phyloP scores from a whole-genome alignment of 179 eudicot species.

The Amaranthus tricolor region DNA sequence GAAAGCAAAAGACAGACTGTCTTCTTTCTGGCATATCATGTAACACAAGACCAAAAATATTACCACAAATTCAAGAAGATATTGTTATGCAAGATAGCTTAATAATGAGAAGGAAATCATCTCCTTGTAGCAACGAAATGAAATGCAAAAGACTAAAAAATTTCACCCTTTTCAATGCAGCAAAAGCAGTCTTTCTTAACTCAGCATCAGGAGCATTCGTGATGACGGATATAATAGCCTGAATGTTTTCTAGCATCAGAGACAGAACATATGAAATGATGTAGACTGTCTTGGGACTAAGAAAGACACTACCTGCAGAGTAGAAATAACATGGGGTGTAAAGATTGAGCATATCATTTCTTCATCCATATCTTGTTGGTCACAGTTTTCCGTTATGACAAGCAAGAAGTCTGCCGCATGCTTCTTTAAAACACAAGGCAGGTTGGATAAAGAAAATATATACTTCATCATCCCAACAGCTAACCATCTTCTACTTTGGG shows the following conservation, averaged over 20 bases:
- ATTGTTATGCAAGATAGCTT: not conserved
- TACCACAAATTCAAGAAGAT: not conserved
- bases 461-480: constrained; percentile 61
- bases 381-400: constrained; percentile 42
- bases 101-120: constrained; percentile 2
- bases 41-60: not conserved
- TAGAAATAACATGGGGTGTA: constrained; percentile 45
- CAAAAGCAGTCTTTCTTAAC: constrained; percentile 63
- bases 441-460: constrained; percentile 40
- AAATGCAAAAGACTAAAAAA: constrained; percentile 3
- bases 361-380: constrained; percentile 31
- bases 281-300: not conserved
- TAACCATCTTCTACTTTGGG: constrained; percentile 67
- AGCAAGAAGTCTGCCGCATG: constrained; percentile 66
- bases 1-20: not conserved
- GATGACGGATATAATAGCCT: constrained; percentile 70
- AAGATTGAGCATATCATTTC: constrained; percentile 36
- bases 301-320: constrained; percentile 61
- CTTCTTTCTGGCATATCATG: not conserved
- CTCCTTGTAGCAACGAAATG: not conserved
- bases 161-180: constrained; percentile 69
- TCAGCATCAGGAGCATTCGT: constrained; percentile 69
- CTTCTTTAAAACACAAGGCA: constrained; percentile 67
- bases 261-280: constrained; percentile 9
- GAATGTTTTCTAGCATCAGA: constrained; percentile 37